Conservation (phyloP, 169 alveolate species). For the Plasmodium gaboni region DNA sequence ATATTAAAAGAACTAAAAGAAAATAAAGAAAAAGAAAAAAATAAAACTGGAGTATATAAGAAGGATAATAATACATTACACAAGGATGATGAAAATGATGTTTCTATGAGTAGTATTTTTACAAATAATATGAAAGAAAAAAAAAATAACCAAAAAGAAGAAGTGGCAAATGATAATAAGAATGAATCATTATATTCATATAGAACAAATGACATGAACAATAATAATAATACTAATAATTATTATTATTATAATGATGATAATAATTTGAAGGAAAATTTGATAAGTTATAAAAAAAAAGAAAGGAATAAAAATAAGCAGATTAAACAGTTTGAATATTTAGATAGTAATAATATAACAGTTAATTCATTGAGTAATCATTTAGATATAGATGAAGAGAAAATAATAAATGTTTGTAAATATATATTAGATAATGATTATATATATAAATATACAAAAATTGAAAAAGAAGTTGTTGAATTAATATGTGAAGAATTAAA, state of each 20-base stretch:
- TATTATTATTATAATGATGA: neutral
- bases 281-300: neutral
- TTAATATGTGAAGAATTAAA: conserved; percentile 93
- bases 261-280: neutral
- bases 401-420: conserved; percentile 91
- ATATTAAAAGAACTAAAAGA: conserved; percentile 28
- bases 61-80: neutral
- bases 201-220: too few species aligned
- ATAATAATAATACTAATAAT: too few species aligned
- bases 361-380: conserved; percentile 84
- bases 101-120: neutral
- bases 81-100: neutral
- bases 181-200: neutral
- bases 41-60: neutral
- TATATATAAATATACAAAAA: conserved; percentile 90
- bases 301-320: neutral
- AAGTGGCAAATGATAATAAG: neutral
- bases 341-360: conserved; percentile 74
- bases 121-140: neutral
- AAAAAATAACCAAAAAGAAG: neutral
- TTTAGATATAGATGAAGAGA: conserved; percentile 89
- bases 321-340: conserved; percentile 17
- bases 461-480: conserved; percentile 63
- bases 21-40: conserved; percentile 11
- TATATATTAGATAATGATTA: conserved; percentile 93